Base-by-base conservation (phyloP, 768 basidiomycete species). In the Neoboletus brunneissimus region DNA sequence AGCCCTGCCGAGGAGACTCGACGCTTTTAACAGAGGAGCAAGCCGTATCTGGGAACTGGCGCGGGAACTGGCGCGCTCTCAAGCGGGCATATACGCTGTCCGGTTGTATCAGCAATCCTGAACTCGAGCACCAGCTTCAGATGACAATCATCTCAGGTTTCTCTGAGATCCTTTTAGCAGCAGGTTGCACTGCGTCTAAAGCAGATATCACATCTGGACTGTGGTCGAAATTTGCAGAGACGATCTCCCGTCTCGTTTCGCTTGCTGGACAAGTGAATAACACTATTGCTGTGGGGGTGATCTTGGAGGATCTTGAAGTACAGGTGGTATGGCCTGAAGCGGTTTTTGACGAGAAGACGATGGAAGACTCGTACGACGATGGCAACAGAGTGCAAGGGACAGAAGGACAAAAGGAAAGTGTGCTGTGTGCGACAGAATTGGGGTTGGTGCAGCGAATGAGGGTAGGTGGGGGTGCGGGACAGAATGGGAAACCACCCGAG, bases 211-310 rank as follows among this genome's bases (percentile, higher is more conserved):
- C 73, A 11, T 71, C 76, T 10, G 68, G 69, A n/a, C 69, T 84
- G 40, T 67, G 70, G 31, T 59, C 68, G 6, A 72, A 72, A 20
- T 85, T 83, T 59, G 69, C 66, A 4, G 75, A 74, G 0, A 73
- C 73, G 25, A 67, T 84, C 6, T 16, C 63, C 62, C 20, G 68
- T 16, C 72, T 85, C 37, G 75, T 81, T 35, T 72, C 73, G 43
- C 67, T 74, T 18, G 79, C 82, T 12, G 72, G 77, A 40, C 72
- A 72, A 15, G 64, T 85, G 31, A 82, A 82, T 40, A 65, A 65
- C 44, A 58, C 61, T 0, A 56, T 69, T 2, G 59, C 62, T 1
- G 60, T 63, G 27, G 69, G 61, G 25, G 55, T 64, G 18, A 47
- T 69, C 5, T 69, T 63, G 11, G 67, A 65, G 9, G 62, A 72